Base-by-base conservation (phyloP, 306 rosid genomes). In the Prunus padus region DNA sequence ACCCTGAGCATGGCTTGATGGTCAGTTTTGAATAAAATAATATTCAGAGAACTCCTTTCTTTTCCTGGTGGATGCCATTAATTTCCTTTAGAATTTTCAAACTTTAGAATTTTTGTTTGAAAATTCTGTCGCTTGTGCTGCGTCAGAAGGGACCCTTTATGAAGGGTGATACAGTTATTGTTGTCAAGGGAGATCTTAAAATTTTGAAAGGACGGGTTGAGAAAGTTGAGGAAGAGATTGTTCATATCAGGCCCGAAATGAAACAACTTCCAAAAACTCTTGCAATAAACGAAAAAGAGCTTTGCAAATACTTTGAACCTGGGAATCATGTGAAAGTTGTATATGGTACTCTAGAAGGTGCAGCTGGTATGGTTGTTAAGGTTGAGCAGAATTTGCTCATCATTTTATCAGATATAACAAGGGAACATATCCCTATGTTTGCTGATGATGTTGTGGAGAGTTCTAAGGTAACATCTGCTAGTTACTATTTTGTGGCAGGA, bases 371-470 rank as follows among this genome's bases (percentile, higher is more conserved):
- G 99, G 97, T 96, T 83, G 96, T 96, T 47, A 96, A 92, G 90
- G 98, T 96, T 57, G 98, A 92, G 42, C 40, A 33, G 76, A 96
- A 96, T 69, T 97, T 92, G 52, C 91, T 96, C 79, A 96, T 90
- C 69, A 88, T 96, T 80, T 81, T 96, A 84, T 92, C 99, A 19
- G 99, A 96, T 78, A 91, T 96, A 20, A 90, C 99, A 15, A 96
- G 90, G 85, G 99, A 96, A 78, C 92, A 96, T 75, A 82, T 96
- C 67, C 98, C 96, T 57, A 98, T 92, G 19, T 96, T 96, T 87
- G 96, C 99, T 46, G 98, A 96, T 84, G 97, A 96, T 86, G 99
- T 92, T 75, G 99, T 88, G 69, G 98, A 96, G 89, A 92, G 99
- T 82, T 92, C 98, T 56, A 98, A 96, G 85, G 98, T 96, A 22